Conservation (phyloP, 2,329 filamentous ascomycete species). For the Dactylella cylindrospora region DNA sequence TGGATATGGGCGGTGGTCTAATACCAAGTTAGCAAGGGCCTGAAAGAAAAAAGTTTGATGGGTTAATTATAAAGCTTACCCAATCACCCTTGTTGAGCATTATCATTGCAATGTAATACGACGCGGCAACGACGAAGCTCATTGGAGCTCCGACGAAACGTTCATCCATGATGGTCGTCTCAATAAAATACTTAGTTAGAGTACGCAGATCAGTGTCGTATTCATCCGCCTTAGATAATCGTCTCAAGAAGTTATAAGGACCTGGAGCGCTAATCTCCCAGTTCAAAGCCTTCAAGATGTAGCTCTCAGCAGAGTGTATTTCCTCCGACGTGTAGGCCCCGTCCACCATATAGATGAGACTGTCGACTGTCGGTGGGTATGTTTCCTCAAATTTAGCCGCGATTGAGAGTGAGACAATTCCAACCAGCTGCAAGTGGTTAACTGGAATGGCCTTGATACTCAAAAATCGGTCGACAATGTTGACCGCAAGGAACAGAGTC, state of each 20-base stretch:
- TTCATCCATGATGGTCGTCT: slow-evolving; percentile 96
- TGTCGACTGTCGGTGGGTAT: slow-evolving; percentile 84
- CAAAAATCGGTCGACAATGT: slow-evolving; percentile 96
- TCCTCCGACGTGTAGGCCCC: slow-evolving; percentile 84
- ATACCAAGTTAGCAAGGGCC: neutral
- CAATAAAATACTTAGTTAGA: slow-evolving; percentile 94
- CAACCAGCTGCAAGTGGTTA: slow-evolving; percentile 91
- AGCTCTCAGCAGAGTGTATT: slow-evolving; percentile 84
- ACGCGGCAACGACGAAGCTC: slow-evolving; percentile 85
- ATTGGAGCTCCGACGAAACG: slow-evolving; percentile 88
- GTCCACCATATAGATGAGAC: slow-evolving; percentile 99
- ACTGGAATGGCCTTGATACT: slow-evolving; percentile 93
- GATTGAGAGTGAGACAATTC: slow-evolving; percentile 91
- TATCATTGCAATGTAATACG: slow-evolving; percentile 85
- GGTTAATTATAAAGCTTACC: slow-evolving; percentile 62
- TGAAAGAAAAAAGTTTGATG: neutral
- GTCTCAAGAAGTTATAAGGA: slow-evolving; percentile 94
- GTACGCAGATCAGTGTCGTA: slow-evolving; percentile 95
- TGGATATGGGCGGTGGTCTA: slow-evolving; percentile 80
- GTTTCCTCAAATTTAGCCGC: slow-evolving; percentile 99
- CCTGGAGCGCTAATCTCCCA: slow-evolving; percentile 98
- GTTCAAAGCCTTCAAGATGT: slow-evolving; percentile 95
- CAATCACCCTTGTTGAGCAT: slow-evolving; percentile 90
- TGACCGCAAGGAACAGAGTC: slow-evolving; percentile 90
- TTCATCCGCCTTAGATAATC: slow-evolving; percentile 97